phyloP scores from a whole-genome alignment of 352 stramenopile genomes.

The Aphanomyces cochlioides region DNA sequence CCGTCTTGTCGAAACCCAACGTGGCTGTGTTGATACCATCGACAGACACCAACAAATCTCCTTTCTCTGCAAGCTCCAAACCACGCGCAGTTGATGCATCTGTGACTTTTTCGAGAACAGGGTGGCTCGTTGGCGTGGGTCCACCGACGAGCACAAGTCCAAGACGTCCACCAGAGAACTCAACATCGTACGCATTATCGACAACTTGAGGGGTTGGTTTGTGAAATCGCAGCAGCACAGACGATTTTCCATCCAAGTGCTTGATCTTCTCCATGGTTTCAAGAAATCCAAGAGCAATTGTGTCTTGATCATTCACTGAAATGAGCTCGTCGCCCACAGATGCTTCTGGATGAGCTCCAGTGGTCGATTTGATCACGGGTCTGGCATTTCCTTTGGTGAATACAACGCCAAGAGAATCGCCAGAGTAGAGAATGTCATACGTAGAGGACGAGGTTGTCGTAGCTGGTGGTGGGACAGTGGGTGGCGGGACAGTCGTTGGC shows the following conservation, averaged over 20 bases:
- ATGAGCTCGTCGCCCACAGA: constrained; percentile 14
- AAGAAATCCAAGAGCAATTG: background rate
- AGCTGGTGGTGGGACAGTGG: background rate
- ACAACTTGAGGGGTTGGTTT: background rate
- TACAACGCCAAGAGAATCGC: constrained; percentile 8
- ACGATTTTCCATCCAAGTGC: background rate
- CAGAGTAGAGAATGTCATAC: constrained; percentile 3
- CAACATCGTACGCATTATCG: constrained; percentile 5
- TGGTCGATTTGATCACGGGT: background rate
- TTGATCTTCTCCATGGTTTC: constrained; percentile 7
- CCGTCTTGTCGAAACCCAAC: constrained; percentile 17
- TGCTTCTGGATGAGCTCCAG: background rate
- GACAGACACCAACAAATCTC: constrained; percentile 12
- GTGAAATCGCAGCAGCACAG: background rate
- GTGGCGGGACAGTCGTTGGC: too few species aligned
- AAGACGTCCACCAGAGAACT: constrained; percentile 11
- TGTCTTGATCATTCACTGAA: constrained; percentile 8
- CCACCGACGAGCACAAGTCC: constrained; percentile 21
- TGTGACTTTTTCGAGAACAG: constrained; percentile 21
- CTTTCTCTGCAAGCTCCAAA: constrained; percentile 1
- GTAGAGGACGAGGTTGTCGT: background rate
- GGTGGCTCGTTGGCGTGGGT: background rate
- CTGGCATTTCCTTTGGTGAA: background rate
- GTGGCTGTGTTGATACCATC: constrained; percentile 7
- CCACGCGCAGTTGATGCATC: constrained; percentile 7